These are phyloP conservation scores for Canavalia gladiata DNA, from an alignment of 306 rosid species.

Conservation along the genomic window DNA sequence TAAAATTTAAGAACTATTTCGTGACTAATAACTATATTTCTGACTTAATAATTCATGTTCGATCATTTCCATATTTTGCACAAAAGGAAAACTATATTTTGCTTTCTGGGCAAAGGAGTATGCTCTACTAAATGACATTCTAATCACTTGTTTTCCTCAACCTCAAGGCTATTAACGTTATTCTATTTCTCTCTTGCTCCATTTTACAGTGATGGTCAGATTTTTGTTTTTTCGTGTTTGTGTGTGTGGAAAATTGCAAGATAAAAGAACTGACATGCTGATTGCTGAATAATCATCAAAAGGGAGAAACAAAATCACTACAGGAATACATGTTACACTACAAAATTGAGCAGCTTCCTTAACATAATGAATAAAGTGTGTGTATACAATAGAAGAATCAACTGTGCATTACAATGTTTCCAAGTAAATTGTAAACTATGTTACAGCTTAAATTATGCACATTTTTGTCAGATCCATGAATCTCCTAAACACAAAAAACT, in stretches of 20 bases:
- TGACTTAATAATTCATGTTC: too few relatives aligned
- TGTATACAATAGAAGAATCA: constrained; percentile 61
- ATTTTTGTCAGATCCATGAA: not conserved
- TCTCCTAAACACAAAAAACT: constrained; percentile 44
- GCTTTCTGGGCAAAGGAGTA: not conserved
- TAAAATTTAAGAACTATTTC: too few relatives aligned
- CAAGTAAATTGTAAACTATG: constrained; percentile 39
- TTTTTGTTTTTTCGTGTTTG: too few relatives aligned
- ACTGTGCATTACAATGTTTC: constrained; percentile 39
- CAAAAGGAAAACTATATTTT: not conserved
- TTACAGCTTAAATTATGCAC: constrained; percentile 45
- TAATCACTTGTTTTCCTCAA: not conserved
- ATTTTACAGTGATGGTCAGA: not conserved
- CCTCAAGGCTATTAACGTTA: not conserved
- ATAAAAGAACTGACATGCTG: not conserved
- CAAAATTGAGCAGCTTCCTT: constrained; percentile 48
- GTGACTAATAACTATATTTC: too few relatives aligned
- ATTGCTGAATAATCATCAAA: constrained; percentile 22
- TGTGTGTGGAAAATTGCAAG: not conserved
- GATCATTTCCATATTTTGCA: not conserved
- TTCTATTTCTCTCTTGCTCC: constrained; percentile 16
- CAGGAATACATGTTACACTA: not conserved
- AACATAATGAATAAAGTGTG: constrained; percentile 54
- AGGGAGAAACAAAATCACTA: constrained; percentile 12
- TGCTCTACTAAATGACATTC: not conserved